Evolutionary conservation across 2,329 filamentous ascomycete genomes (phyloP), one percentile per base, ranked within the genome.

Genomic region (Drechmeria coniospora): DNA sequence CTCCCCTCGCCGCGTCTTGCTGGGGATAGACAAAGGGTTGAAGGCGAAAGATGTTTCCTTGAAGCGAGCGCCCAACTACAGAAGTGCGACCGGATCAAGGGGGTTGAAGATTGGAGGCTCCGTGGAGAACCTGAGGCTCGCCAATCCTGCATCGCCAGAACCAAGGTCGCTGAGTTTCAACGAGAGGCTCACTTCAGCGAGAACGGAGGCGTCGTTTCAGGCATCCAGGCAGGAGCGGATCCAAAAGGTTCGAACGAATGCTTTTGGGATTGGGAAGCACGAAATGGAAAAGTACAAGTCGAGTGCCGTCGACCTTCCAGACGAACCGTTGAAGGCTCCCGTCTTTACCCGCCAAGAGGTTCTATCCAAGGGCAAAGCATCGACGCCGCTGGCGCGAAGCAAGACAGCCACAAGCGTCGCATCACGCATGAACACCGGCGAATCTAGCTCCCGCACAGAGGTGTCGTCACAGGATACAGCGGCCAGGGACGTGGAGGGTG

Each of bases 11-110:
- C 67, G 86, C 34, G 69, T 90, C 10, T 54, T 83, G 12, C 52
- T 95, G 11, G 87, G 90, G 5, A 92, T 95, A 35, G 86, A 93
- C 53, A 92, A 92, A 48, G 84, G 83, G 1, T 57, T 86, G 20
- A 78, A 65, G 41, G 84, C 77, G 2, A 71, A 71, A 32, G 83
- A 94, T 42, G 65, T 95, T 18, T 94, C 86, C 3, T 57, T 95
- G 16, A 90, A 81, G 50, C 66, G 82, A 38, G 73, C 81, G 3
- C 63, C 73, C 3, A 65, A 56, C 32, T 45, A 60, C 17, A 57
- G 54, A 27, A 36, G 44, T 23, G 13, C 37, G 32, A 15, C 35
- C 36, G 31, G 33, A 28, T 27, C 31, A 9, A 35, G 40, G 6
- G 25, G 36, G 6, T 28, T 31, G 8, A 40, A 42, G 10, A 35